Conservation (phyloP, 2,329 filamentous ascomycete species). For the Curvularia spicifera region DNA sequence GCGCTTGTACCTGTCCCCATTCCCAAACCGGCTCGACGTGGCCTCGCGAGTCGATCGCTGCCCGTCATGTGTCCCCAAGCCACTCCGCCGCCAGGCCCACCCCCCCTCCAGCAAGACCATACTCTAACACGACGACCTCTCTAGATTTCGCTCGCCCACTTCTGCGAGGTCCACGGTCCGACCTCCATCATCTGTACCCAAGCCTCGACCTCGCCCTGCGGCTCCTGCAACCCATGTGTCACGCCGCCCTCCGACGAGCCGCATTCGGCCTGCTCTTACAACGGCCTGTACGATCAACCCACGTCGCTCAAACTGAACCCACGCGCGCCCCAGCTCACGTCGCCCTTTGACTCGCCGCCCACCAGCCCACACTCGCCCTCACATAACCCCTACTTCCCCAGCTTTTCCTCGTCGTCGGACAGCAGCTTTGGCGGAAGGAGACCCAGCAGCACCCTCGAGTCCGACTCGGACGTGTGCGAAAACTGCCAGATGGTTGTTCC, state of each 20-base stretch:
- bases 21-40: neutral
- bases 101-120: neutral
- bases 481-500: conserved; percentile 64
- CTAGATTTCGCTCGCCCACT: conserved; percentile 67
- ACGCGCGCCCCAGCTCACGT: conserved; percentile 42
- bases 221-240: conserved; percentile 58
- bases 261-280: conserved; percentile 41
- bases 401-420: conserved; percentile 37
- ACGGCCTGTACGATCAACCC: conserved; percentile 45
- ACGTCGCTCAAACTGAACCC: conserved; percentile 41
- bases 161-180: conserved; percentile 67
- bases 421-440: conserved; percentile 42
- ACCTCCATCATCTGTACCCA: conserved; percentile 68
- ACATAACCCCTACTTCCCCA: conserved; percentile 60
- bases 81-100: conserved; percentile 1
- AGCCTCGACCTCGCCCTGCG: conserved; percentile 61
- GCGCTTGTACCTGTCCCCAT: conserved; percentile 22
- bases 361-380: conserved; percentile 50
- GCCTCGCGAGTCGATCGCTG: conserved; percentile 1
- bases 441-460: conserved; percentile 49
- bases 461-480: conserved; percentile 62
- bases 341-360: conserved; percentile 51
- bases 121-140: conserved; percentile 16
- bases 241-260: conserved; percentile 51
- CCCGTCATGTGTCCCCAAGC: conserved; percentile 16